Conservation (phyloP, 768 basidiomycete species). For the Leucocoprinus sp. region DNA sequence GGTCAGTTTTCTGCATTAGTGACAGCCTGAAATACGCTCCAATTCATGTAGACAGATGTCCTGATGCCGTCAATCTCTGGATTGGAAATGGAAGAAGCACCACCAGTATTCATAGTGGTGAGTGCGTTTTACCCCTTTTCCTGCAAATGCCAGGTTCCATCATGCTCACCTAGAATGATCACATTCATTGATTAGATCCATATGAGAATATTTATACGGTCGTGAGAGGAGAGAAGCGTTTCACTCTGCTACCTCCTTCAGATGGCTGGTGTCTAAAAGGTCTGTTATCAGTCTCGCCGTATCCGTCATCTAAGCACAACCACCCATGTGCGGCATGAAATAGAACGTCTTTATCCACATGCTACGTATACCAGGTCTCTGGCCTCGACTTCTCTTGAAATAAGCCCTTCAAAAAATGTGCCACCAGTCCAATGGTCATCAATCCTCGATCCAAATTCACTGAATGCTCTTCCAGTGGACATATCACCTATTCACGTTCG, state of each 20-base stretch:
- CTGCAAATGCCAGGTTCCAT: neutral
- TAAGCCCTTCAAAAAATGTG: conserved; percentile 23
- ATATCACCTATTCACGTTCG: conserved; percentile 62
- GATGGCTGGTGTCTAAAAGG: conserved; percentile 81
- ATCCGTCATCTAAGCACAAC: neutral
- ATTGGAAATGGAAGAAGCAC: conserved; percentile 71
- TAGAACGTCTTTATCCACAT: conserved; percentile 58
- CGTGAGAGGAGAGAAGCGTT: conserved; percentile 75
- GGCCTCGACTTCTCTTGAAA: conserved; percentile 19
- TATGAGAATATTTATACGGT: conserved; percentile 95
- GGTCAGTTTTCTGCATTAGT: conserved; percentile 37
- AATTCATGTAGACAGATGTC: conserved; percentile 36
- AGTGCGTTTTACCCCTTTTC: conserved; percentile 10
- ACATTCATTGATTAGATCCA: conserved; percentile 43
- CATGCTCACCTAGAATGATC: neutral
- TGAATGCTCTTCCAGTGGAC: conserved; percentile 36
- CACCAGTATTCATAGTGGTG: conserved; percentile 85
- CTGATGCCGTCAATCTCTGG: conserved; percentile 93
- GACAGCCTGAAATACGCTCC: neutral
- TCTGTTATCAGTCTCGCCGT: conserved; percentile 20
- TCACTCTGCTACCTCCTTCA: conserved; percentile 82
- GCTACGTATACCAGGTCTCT: conserved; percentile 51
- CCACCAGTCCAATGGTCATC: conserved; percentile 78
- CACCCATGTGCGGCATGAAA: conserved; percentile 6
- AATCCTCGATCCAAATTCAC: conserved; percentile 46